Percentiles rank a stretch among this genome's conserved stretches.
These are phyloP conservation scores for Lactarius hengduanensis DNA, from an alignment of 768 basidiomycete species.

Conservation along the genomic window DNA sequence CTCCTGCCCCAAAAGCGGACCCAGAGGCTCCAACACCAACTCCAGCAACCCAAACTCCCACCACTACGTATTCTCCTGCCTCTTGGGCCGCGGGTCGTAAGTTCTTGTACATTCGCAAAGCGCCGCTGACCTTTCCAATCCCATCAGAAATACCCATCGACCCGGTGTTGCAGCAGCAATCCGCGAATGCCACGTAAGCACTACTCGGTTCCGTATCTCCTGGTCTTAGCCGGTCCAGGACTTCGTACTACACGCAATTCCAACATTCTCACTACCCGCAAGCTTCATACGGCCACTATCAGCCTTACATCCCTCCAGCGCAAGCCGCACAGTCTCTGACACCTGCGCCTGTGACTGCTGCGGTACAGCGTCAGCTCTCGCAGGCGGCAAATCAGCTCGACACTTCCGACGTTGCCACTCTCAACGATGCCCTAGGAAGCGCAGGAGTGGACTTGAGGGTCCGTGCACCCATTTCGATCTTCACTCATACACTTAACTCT, in stretches of 20 bases:
- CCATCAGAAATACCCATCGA: conserved; percentile 30
- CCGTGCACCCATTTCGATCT: conserved; percentile 28
- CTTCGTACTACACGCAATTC: conserved; percentile 29
- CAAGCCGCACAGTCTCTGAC: conserved; percentile 32
- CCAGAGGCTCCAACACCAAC: conserved; percentile 18
- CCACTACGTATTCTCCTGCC: conserved; percentile 19
- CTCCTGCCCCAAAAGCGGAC: conserved; percentile 20
- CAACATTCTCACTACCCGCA: conserved; percentile 32
- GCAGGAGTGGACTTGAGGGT: conserved; percentile 86
- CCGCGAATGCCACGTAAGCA: conserved; percentile 27
- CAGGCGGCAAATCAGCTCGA: conserved; percentile 40
- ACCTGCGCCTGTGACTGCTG: conserved; percentile 24
- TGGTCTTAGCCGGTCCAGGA: conserved; percentile 18
- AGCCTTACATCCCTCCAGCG: conserved; percentile 29
- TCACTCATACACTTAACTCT: not conserved
- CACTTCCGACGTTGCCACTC: conserved; percentile 68
- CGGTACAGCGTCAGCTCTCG: conserved; percentile 16
- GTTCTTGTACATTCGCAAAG: conserved; percentile 1
- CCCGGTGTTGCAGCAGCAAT: conserved; percentile 29
- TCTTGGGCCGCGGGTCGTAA: conserved; percentile 24
- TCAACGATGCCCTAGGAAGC: conserved; percentile 84
- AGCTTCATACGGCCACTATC: conserved; percentile 36
- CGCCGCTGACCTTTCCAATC: conserved; percentile 4
- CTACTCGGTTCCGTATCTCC: not conserved
- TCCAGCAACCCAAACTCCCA: conserved; percentile 18